A percentile compares a stretch with the other conserved stretches of the same genome.
These are phyloP conservation scores for Saksenaea vasiformis DNA, from an alignment of 371 early-diverging fungal genomes.

Conservation along the genomic window DNA sequence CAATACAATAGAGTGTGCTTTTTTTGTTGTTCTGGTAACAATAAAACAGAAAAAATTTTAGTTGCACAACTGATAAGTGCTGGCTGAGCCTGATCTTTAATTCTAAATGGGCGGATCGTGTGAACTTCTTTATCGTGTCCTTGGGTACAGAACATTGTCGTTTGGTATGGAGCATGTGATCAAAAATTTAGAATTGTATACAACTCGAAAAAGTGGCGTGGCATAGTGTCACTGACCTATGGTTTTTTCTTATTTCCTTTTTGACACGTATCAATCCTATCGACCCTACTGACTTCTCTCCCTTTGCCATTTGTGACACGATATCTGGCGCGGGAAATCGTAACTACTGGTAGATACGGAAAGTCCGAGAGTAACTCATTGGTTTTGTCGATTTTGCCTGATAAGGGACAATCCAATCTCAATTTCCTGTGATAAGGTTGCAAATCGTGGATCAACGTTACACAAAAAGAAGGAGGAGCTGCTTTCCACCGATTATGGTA, in stretches of 20 bases:
- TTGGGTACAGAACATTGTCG: not conserved
- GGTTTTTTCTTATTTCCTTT: not conserved
- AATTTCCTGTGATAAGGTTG: not conserved
- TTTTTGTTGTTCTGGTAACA: not conserved
- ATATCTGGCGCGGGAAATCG: not conserved
- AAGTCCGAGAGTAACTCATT: slow-evolving; percentile 1
- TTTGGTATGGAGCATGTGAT: not conserved
- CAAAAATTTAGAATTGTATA: not conserved
- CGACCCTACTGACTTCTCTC: no score
- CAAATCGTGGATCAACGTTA: slow-evolving; percentile 4
- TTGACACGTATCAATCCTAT: not conserved
- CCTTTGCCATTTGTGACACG: not conserved
- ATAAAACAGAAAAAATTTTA: not conserved
- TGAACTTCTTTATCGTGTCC: not conserved
- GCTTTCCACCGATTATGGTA: not conserved
- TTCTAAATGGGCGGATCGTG: not conserved
- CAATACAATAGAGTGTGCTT: not conserved
- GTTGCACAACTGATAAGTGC: not conserved
- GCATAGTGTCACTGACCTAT: not conserved
- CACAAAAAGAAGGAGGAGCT: not conserved
- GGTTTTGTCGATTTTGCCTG: not conserved
- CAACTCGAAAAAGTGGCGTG: not conserved
- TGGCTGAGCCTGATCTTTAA: not conserved
- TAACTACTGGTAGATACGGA: not conserved
- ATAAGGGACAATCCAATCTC: slow-evolving; percentile 4